Conservation (phyloP, 495 filamentous ascomycete species). For the Tetracladium setigerum region DNA sequence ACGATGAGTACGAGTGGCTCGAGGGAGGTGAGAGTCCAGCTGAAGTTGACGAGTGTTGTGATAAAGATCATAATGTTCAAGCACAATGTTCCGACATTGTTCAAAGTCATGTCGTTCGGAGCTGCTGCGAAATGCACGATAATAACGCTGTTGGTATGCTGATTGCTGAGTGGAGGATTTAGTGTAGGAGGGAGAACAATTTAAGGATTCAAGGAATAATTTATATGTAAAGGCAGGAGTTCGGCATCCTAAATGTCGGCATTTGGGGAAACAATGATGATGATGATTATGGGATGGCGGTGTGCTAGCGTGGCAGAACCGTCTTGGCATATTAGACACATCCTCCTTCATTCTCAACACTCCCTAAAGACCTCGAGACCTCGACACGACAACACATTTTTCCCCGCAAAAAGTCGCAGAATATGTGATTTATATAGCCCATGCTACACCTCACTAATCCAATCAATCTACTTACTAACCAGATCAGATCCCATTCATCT, state of each 20-base stretch:
- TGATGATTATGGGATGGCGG: no score
- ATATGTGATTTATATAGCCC: no score
- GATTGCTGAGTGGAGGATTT: not conserved
- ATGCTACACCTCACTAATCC: not conserved
- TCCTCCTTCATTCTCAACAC: no score
- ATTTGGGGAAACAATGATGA: no score
- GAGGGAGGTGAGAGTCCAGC: slow-evolving; percentile 26
- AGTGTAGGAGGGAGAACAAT: not conserved
- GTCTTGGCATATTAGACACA: no score
- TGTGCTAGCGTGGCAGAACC: no score
- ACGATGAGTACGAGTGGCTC: slow-evolving; percentile 25
- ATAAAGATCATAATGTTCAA: slow-evolving; percentile 32
- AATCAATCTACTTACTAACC: not conserved
- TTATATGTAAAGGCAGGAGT: not conserved
- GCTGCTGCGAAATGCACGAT: not conserved
- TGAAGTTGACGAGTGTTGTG: slow-evolving; percentile 31
- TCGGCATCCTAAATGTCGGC: not conserved
- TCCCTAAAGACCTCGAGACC: no score
- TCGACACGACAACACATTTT: no score
- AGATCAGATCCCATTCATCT: not conserved
- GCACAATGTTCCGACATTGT: slow-evolving; percentile 29
- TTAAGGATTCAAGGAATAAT: not conserved
- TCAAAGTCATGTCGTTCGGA: slow-evolving; percentile 26
- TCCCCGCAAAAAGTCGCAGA: no score
- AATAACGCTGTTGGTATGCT: not conserved